phyloP scores from a whole-genome alignment of 441 rosid genomes.

The Isatis lusitanica region DNA sequence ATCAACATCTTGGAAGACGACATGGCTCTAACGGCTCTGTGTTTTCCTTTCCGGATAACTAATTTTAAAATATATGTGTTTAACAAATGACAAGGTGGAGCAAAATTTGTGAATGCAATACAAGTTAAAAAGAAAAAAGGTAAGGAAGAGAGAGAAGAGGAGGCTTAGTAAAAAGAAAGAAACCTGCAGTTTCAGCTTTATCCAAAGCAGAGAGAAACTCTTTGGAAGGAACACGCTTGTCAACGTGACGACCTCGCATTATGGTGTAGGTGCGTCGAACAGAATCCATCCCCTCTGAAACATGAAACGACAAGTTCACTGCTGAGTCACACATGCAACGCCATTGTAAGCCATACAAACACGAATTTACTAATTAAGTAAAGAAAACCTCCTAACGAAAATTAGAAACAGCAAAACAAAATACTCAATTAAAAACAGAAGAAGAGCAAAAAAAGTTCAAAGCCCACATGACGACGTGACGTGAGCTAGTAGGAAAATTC shows the following conservation, averaged over 20 bases:
- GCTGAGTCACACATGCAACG: neutral
- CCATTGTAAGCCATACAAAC: neutral
- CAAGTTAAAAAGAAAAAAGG: neutral
- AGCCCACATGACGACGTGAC: slow-evolving; percentile 13
- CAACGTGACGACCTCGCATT: slow-evolving; percentile 82
- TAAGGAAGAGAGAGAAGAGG: neutral
- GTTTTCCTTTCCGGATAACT: neutral
- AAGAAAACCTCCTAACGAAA: neutral
- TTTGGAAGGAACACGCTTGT: slow-evolving; percentile 61
- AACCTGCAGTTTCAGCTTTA: slow-evolving; percentile 61
- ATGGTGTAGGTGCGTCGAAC: slow-evolving; percentile 41
- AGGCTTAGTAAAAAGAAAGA: neutral
- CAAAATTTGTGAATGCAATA: neutral
- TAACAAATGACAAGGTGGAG: neutral
- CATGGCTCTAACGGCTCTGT: neutral
- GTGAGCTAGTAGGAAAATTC: slow-evolving; percentile 18
- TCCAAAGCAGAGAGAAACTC: slow-evolving; percentile 51
- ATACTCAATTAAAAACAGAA: neutral
- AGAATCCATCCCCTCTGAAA: slow-evolving; percentile 31
- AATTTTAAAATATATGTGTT: neutral
- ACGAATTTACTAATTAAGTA: neutral
- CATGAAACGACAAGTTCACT: slow-evolving; percentile 1
- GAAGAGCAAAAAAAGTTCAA: neutral
- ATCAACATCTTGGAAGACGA: neutral
- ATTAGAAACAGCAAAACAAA: neutral